A percentile compares a stretch with the other conserved stretches of the same genome.
Conservation (phyloP, 1,284 basidiomycete genomes). For the Sporisorium graminicola region DNA sequence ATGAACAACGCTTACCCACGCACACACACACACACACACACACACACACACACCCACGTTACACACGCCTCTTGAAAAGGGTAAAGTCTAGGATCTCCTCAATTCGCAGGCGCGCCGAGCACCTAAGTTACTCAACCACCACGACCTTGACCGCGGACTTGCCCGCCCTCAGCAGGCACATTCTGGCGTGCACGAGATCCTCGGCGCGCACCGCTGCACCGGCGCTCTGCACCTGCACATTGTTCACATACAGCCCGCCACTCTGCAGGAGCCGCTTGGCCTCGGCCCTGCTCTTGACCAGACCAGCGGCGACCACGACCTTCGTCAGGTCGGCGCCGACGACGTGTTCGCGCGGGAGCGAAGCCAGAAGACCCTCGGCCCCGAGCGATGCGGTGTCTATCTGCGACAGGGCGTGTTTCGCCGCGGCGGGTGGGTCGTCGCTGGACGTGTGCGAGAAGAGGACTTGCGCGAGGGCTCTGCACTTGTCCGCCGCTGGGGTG, state of each 20-base stretch:
- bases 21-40: background rate
- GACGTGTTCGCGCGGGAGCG: constrained; percentile 6
- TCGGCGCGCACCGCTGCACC: background rate
- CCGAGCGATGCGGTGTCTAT: background rate
- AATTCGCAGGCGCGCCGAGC: too few species aligned
- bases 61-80: too few species aligned
- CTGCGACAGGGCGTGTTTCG: constrained; percentile 56
- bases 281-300: constrained; percentile 34
- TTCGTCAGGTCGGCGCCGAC: constrained; percentile 12
- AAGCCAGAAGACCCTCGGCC: background rate
- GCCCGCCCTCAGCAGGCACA: constrained; percentile 28
- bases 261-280: constrained; percentile 26
- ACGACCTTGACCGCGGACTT: constrained; percentile 20
- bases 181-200: constrained; percentile 3
- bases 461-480: constrained; percentile 74
- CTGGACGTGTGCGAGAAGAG: constrained; percentile 72
- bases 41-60: too few species aligned
- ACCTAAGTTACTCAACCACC: too few species aligned
- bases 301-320: background rate
- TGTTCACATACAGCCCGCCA: constrained; percentile 44
- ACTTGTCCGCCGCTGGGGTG: constrained; percentile 71
- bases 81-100: too few species aligned
- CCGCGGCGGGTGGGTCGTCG: constrained; percentile 63
- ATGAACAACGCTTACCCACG: background rate
- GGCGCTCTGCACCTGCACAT: background rate